These are phyloP conservation scores for Entomophthora muscae DNA, from an alignment of 371 early-diverging fungal species.

Conservation along the genomic window DNA sequence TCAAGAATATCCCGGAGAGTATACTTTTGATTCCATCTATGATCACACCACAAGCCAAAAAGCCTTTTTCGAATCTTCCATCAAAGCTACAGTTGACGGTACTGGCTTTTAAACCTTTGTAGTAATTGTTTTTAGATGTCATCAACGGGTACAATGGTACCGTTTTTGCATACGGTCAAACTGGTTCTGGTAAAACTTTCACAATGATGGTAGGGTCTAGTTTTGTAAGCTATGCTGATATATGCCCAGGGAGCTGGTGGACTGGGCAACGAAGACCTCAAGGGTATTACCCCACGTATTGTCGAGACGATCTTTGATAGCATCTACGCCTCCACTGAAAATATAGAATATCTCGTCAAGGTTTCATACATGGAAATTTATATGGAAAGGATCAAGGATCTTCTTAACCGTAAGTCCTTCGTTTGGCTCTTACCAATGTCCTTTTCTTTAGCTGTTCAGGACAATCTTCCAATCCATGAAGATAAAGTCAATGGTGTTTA, in stretches of 20 bases:
- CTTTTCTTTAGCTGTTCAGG: constrained; percentile 37
- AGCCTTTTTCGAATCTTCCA: constrained; percentile 75
- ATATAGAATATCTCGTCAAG: constrained; percentile 82
- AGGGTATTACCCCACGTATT: constrained; percentile 89
- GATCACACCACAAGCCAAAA: constrained; percentile 63
- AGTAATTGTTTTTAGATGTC: constrained; percentile 24
- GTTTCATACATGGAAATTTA: constrained; percentile 98
- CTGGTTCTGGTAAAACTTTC: constrained; percentile 97
- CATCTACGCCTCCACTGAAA: constrained; percentile 66
- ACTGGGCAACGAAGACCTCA: constrained; percentile 69
- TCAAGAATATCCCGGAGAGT: constrained; percentile 60
- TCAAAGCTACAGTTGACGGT: constrained; percentile 83
- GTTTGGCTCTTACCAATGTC: constrained; percentile 4
- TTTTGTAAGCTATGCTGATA: constrained; percentile 10
- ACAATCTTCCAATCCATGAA: constrained; percentile 88
- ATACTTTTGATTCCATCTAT: constrained; percentile 82
- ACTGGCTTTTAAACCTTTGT: constrained; percentile 7
- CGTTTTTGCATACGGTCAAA: constrained; percentile 98
- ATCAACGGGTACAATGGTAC: constrained; percentile 89
- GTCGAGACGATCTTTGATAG: constrained; percentile 79
- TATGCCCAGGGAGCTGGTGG: constrained; percentile 78
- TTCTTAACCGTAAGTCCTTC: constrained; percentile 61
- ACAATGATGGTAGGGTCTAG: constrained; percentile 85
- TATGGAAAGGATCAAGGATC: constrained; percentile 96
- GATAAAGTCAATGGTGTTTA: constrained; percentile 88